Base-by-base conservation (phyloP, 768 basidiomycete species). In the Termitomyces bulborhizus region DNA sequence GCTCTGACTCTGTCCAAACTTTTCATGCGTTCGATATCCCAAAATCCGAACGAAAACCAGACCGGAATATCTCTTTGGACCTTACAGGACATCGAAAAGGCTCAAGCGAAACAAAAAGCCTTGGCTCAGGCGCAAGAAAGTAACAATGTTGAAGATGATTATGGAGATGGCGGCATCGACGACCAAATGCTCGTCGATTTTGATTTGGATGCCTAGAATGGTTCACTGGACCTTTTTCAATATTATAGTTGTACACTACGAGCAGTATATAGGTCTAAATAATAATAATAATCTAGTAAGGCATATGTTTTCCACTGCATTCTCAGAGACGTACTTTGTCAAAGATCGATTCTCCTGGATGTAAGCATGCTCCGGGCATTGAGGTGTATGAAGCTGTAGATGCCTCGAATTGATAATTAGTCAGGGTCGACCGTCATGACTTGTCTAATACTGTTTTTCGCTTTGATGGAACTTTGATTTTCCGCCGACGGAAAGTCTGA, bases 1-100 rank as follows among this genome's bases (percentile, higher is more conserved):
- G 94, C 94, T 3, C 71, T 98, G 58, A 93, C 92, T 3, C 74
- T 97, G 52, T 93, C 94, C 53, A 97, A 98, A 71, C 75, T 93
- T 31, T 99, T 99, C 73, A 95, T 99, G 84, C 85, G 97, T 7
- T 88, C 89, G n/a, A 99, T 99, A 65, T 98, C 96, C 12, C 97
- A 99, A 72, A 96, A 95, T 64, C 90, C 90, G 45, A 94, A 94
- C 60, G 95, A 98, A 71, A 93, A 94, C 64, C 89, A 91, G 69
- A 98, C 95, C 1, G 94, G 95, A 0, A 76, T 98, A 31, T 95
- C 92, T 16, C 75, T 98, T 37, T 99, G 97, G 97, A 92, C 93
- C 18, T 71, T 98, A 37, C 91, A 93, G 63, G 91, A 98, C 68
- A 80, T 99, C 13, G 81, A 92, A 63, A 88, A 85, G 67, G 86